Evolutionary conservation across 2,329 filamentous ascomycete species (phyloP).

Genomic region (Penicillium thymicola): DNA sequence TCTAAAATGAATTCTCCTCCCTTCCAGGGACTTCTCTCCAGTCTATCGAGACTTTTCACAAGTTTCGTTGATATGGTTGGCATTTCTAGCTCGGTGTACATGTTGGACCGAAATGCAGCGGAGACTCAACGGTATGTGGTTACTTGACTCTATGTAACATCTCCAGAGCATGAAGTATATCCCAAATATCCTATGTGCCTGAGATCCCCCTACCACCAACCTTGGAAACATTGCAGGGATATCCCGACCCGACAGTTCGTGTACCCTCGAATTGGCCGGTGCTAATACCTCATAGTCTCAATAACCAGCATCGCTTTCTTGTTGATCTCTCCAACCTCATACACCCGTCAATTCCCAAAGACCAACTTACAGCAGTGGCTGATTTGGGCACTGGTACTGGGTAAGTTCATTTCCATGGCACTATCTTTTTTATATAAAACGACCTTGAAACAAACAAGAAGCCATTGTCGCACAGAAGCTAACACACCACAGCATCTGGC

Average conservation of each 20-base stretch:
- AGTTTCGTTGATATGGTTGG: background rate
- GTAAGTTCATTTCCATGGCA: constrained; percentile 10
- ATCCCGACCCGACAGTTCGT: background rate
- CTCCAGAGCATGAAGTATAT: background rate
- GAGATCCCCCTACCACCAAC: background rate
- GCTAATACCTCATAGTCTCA: constrained; percentile 16
- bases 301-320: constrained; percentile 26
- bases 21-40: background rate
- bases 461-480: background rate
- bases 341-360: constrained; percentile 26
- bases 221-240: background rate
- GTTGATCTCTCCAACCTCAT: constrained; percentile 20
- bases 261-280: background rate
- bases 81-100: constrained; percentile 13
- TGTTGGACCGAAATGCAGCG: constrained; percentile 17
- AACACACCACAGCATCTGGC: constrained; percentile 23
- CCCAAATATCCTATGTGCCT: background rate
- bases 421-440: background rate
- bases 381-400: constrained; percentile 32
- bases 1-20: background rate
- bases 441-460: background rate
- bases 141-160: background rate
- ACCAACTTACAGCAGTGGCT: constrained; percentile 18
- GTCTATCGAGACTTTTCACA: background rate
- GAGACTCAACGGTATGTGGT: constrained; percentile 23